phyloP scores from a whole-genome alignment of 257 asterid genomes.

The Dorcoceras hygrometricum region DNA sequence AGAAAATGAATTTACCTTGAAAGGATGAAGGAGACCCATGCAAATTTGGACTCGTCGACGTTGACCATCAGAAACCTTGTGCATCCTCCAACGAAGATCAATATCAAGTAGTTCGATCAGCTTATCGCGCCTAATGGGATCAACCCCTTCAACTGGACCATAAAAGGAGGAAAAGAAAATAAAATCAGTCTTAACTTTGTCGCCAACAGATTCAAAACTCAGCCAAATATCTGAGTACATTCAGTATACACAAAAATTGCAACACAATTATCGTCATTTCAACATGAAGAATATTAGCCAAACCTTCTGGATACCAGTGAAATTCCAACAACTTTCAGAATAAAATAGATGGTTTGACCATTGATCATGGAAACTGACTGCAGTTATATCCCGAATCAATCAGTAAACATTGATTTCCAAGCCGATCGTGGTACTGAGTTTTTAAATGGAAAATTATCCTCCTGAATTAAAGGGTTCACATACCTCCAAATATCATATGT shows the following conservation, averaged over 20 bases:
- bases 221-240: background rate
- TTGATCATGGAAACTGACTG: background rate
- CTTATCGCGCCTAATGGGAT: conserved; percentile 81
- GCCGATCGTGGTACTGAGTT: too few relatives aligned
- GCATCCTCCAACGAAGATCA: conserved; percentile 93
- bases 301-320: background rate
- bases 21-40: conserved; percentile 97
- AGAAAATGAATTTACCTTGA: conserved; percentile 45
- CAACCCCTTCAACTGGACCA: conserved; percentile 88
- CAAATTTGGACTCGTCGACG: conserved; percentile 96
- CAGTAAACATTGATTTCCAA: background rate
- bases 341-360: conserved; percentile 14
- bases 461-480: conserved; percentile 21
- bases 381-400: background rate
- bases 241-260: background rate
- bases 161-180: conserved; percentile 18
- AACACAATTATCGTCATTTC: background rate
- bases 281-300: background rate
- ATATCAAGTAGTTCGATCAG: conserved; percentile 82
- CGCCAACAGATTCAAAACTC: conserved; percentile 13
- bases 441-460: too few relatives aligned
- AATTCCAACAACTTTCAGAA: background rate
- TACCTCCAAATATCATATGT: conserved; percentile 99
- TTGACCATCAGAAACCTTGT: conserved; percentile 98
- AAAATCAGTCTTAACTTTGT: conserved; percentile 5